A percentile compares a stretch with the other conserved stretches of the same genome.
phyloP scores from a whole-genome alignment of 1,284 basidiomycete genomes.

The Heterobasidion irregulare region DNA sequence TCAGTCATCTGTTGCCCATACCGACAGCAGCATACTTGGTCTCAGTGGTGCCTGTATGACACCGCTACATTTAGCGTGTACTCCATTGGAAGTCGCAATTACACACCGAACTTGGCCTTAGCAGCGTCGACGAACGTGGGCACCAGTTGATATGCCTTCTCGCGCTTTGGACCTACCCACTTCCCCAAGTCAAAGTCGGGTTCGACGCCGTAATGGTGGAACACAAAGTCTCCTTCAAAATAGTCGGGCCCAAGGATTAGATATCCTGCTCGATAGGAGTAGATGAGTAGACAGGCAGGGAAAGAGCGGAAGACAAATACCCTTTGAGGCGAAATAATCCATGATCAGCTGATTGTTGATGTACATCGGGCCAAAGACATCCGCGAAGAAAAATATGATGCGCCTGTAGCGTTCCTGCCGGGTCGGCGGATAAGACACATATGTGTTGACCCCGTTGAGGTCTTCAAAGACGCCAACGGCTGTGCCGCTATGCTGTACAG shows the following conservation, averaged over 20 bases:
- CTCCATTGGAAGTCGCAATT: neutral
- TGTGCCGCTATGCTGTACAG: constrained; percentile 39
- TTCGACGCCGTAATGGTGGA: constrained; percentile 23
- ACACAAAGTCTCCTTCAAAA: constrained; percentile 44
- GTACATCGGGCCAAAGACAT: constrained; percentile 38
- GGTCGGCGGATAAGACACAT: constrained; percentile 34
- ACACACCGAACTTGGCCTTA: constrained; percentile 31
- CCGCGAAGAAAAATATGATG: constrained; percentile 40
- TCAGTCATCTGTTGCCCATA: constrained; percentile 12
- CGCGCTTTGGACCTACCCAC: constrained; percentile 30
- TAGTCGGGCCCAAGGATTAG: constrained; percentile 46
- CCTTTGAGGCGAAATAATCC: constrained; percentile 41
- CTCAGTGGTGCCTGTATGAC: constrained; percentile 6
- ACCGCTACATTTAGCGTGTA: neutral
- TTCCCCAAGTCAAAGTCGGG: constrained; percentile 29
- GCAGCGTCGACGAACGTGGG: constrained; percentile 45
- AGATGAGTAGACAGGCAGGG: neutral
- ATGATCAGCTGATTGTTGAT: constrained; percentile 43
- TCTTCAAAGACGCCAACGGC: constrained; percentile 31
- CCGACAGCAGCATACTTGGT: constrained; percentile 29
- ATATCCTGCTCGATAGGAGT: constrained; percentile 28
- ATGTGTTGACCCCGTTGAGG: constrained; percentile 41
- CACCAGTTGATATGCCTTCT: constrained; percentile 25
- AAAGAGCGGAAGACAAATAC: constrained; percentile 17
- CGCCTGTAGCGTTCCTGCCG: constrained; percentile 19